Conservation (phyloP, 306 rosid genomes). For the Vigna angularis region DNA sequence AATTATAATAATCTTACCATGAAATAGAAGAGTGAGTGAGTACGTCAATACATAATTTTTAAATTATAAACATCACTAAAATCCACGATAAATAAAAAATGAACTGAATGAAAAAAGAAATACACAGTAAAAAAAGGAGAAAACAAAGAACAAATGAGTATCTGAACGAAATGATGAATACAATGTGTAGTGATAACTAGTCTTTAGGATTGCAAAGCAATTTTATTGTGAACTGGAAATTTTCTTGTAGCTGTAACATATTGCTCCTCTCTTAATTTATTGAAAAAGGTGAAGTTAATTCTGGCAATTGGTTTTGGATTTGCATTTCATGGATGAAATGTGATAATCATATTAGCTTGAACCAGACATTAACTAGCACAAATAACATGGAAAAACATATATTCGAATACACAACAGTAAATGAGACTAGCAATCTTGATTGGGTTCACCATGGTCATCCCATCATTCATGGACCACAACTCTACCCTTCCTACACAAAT, state of each 20-base stretch:
- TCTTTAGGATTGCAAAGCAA: conserved; percentile 29
- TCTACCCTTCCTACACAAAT: too few species aligned
- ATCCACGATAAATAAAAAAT: not conserved
- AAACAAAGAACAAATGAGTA: conserved; percentile 28
- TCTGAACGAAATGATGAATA: conserved; percentile 21
- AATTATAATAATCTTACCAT: conserved; percentile 10
- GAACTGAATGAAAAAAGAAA: not conserved
- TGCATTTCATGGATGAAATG: not conserved
- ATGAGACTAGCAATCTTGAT: too few species aligned
- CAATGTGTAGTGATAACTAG: conserved; percentile 19
- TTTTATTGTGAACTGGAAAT: conserved; percentile 27
- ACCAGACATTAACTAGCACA: too few species aligned
- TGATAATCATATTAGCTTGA: too few species aligned
- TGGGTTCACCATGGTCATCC: too few species aligned
- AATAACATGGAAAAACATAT: too few species aligned
- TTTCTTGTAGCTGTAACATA: conserved; percentile 37
- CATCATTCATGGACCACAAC: too few species aligned
- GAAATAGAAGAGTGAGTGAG: not conserved
- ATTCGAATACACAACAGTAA: too few species aligned
- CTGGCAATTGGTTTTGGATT: not conserved
- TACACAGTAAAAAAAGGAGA: not conserved
- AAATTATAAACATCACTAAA: conserved; percentile 19
- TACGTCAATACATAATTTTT: not conserved
- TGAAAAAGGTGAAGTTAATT: not conserved
- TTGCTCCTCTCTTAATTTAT: not conserved